phyloP scores from a whole-genome alignment of 225 moss, liverwort and hornwort genomes.

The Marchantia paleacea region DNA sequence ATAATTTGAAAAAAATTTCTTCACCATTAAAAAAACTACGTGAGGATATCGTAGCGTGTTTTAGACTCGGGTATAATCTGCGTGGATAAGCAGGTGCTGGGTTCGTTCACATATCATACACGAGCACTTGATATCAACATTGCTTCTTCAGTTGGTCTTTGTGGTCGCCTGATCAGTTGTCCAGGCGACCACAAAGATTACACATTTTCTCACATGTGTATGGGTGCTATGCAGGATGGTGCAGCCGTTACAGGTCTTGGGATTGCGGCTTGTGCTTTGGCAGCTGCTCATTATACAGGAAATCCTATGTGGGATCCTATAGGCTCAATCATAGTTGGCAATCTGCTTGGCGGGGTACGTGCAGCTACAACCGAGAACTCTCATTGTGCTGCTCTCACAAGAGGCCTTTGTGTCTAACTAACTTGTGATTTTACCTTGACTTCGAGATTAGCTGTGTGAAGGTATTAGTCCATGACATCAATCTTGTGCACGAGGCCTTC shows the following conservation, averaged over 20 bases:
- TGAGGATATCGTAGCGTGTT: too few species aligned
- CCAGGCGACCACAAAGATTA: too few species aligned
- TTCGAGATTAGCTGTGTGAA: neutral
- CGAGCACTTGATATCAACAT: too few species aligned
- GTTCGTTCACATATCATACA: too few species aligned
- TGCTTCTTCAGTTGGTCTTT: too few species aligned
- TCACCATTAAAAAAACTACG: too few species aligned
- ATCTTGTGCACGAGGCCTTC: neutral
- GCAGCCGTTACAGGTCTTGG: constrained; percentile 90
- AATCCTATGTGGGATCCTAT: constrained; percentile 99
- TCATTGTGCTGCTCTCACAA: neutral
- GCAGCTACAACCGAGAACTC: neutral
- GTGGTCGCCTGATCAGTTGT: too few species aligned
- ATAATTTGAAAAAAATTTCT: too few species aligned
- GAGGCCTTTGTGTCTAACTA: neutral
- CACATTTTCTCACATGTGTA: neutral
- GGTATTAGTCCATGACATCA: neutral
- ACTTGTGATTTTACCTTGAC: neutral
- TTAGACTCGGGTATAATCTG: too few species aligned
- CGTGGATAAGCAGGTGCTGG: too few species aligned
- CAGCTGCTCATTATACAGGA: constrained; percentile 80
- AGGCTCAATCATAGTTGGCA: constrained; percentile 97
- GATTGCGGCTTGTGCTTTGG: constrained; percentile 72
- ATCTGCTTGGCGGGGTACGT: constrained; percentile 95
- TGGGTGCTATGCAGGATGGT: constrained; percentile 60